Evolutionary conservation across 768 basidiomycete species (phyloP).

Genomic region (Boletus edulis): DNA sequence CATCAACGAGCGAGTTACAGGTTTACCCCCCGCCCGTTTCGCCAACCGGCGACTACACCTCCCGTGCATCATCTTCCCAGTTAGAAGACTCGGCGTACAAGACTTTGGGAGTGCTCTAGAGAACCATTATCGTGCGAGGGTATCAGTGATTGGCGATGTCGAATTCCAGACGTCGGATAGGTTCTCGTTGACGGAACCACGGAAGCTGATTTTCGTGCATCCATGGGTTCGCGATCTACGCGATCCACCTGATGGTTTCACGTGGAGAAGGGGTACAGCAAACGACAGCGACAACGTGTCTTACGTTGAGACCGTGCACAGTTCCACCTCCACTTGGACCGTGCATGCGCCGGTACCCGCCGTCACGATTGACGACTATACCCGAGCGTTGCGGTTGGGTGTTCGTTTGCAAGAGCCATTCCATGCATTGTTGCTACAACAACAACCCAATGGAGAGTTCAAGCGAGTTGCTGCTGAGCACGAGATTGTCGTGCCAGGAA

Average conservation of each 20-base stretch:
- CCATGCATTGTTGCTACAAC: not conserved
- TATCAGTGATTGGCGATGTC: not conserved
- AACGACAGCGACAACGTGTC: not conserved
- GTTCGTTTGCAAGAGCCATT: not conserved
- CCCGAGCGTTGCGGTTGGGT: not conserved
- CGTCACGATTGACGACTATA: not conserved
- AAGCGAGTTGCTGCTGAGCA: not conserved
- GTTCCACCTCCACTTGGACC: not conserved
- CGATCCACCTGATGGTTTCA: not conserved
- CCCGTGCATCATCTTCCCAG: not conserved
- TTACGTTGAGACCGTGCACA: not conserved
- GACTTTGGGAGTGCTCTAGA: not conserved
- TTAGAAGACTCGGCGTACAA: not conserved
- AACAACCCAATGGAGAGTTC: not conserved
- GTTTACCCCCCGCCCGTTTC: not conserved
- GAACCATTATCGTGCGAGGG: not conserved
- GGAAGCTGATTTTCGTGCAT: not conserved
- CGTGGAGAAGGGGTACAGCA: not conserved
- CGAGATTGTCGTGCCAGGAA: not conserved
- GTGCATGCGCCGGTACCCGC: not conserved
- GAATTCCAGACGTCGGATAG: not conserved
- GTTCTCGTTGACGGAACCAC: not conserved
- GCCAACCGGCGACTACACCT: not conserved
- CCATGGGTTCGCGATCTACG: constrained; percentile 9
- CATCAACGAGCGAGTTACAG: not conserved